phyloP scores from a whole-genome alignment of 345 rosid species.

The Populus simonii region DNA sequence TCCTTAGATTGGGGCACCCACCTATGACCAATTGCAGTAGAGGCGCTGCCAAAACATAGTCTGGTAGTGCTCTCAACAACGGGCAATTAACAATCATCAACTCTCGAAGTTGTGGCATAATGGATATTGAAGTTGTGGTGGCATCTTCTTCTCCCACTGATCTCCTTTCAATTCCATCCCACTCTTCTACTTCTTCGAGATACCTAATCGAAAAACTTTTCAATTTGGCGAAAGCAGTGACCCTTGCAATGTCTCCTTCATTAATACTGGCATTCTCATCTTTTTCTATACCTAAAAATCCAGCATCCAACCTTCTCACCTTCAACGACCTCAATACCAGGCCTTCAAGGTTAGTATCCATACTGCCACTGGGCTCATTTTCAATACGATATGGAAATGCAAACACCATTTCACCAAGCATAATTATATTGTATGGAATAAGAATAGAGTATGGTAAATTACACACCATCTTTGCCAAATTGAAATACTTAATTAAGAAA shows the following conservation, averaged over 20 bases:
- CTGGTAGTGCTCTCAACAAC: constrained; percentile 7
- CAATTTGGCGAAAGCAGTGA: constrained; percentile 9
- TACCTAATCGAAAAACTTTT: not conserved
- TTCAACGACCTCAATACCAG: not conserved
- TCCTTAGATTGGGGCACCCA: not conserved
- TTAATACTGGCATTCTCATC: too few relatives aligned
- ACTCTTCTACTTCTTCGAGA: not conserved
- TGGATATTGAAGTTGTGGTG: not conserved
- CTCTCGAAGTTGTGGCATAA: not conserved
- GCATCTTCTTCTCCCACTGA: not conserved
- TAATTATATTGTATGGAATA: too few relatives aligned
- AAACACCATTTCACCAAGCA: too few relatives aligned
- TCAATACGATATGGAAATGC: too few relatives aligned
- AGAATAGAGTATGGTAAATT: too few relatives aligned
- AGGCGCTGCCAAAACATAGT: not conserved
- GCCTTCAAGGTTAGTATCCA: not conserved
- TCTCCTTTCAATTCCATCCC: not conserved
- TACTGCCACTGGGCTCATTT: too few relatives aligned
- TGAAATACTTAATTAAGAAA: too few relatives aligned
- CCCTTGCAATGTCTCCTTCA: not conserved
- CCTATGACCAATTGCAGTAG: not conserved
- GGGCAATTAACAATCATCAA: not conserved
- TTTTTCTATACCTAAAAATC: constrained; percentile 3
- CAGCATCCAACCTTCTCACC: constrained; percentile 2
- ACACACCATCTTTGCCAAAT: too few relatives aligned